phyloP scores from a whole-genome alignment of 2,329 filamentous ascomycete genomes.

The Madurella mycetomatis region DNA sequence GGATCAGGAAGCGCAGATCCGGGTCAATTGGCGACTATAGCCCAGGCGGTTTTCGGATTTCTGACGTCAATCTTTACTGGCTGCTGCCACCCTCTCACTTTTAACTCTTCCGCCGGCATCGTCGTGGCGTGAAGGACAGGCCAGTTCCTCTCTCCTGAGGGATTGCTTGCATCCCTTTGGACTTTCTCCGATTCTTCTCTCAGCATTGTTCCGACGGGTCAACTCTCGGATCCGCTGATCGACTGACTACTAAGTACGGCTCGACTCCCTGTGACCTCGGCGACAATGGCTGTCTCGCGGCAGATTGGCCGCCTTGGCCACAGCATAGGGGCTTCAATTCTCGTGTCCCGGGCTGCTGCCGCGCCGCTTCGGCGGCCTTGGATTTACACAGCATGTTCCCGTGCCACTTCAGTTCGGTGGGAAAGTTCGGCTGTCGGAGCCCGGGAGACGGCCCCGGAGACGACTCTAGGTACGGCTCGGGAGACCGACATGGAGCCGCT shows the following conservation, averaged over 20 bases:
- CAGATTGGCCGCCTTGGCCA: slow-evolving; percentile 23
- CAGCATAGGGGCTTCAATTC: slow-evolving; percentile 16
- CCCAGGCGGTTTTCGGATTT: not conserved
- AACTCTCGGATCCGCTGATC: not conserved
- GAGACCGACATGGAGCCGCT: no score
- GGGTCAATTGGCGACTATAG: not conserved
- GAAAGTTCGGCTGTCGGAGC: not conserved
- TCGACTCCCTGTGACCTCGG: not conserved
- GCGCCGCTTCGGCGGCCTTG: slow-evolving; percentile 2
- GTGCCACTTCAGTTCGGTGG: not conserved
- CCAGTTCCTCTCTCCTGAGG: no score
- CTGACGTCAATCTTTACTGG: not conserved
- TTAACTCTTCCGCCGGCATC: not conserved
- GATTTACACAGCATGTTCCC: not conserved
- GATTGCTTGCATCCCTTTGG: no score
- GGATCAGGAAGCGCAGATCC: not conserved
- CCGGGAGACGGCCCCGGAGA: no score
- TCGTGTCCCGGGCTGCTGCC: slow-evolving; percentile 14
- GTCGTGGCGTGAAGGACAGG: not conserved
- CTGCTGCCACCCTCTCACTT: not conserved
- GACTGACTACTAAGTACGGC: not conserved
- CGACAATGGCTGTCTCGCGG: slow-evolving; percentile 18
- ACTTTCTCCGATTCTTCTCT: not conserved
- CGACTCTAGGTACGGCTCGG: no score
- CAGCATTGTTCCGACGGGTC: not conserved